These are phyloP conservation scores for Rubroboletus pulcherrimus DNA, from an alignment of 768 basidiomycete species.

Conservation along the genomic window DNA sequence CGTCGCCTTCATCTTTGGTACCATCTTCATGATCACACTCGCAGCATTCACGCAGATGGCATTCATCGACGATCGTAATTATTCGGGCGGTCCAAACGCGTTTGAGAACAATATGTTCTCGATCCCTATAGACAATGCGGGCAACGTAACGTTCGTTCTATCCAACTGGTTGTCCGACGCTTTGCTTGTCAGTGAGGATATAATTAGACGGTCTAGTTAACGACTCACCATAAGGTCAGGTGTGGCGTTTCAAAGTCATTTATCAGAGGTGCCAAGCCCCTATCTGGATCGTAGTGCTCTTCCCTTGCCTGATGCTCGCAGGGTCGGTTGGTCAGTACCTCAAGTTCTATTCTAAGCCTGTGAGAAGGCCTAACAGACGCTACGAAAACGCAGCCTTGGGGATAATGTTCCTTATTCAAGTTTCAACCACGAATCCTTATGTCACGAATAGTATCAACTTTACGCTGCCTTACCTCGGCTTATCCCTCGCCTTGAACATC, in stretches of 20 bases:
- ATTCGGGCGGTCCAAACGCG: constrained; percentile 29
- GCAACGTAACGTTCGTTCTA: constrained; percentile 9
- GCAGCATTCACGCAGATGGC: constrained; percentile 25
- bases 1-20: constrained; percentile 6
- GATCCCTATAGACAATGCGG: constrained; percentile 14
- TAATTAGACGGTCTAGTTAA: neutral
- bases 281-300: constrained; percentile 5
- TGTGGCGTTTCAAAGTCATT: constrained; percentile 20
- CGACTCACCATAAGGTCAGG: neutral
- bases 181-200: constrained; percentile 13
- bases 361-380: neutral
- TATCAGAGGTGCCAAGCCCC: constrained; percentile 8
- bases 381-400: constrained; percentile 3
- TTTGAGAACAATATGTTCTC: constrained; percentile 22
- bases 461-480: constrained; percentile 22
- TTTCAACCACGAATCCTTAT: constrained; percentile 12
- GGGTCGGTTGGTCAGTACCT: constrained; percentile 6
- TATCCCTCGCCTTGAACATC: constrained; percentile 33
- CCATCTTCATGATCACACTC: constrained; percentile 15
- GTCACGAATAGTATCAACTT: constrained; percentile 10
- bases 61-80: constrained; percentile 32
- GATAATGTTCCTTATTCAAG: constrained; percentile 7
- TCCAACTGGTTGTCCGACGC: constrained; percentile 18
- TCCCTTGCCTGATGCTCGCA: constrained; percentile 10
- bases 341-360: neutral